phyloP scores from a whole-genome alignment of 1,284 basidiomycete species.

The Melampsora americana region DNA sequence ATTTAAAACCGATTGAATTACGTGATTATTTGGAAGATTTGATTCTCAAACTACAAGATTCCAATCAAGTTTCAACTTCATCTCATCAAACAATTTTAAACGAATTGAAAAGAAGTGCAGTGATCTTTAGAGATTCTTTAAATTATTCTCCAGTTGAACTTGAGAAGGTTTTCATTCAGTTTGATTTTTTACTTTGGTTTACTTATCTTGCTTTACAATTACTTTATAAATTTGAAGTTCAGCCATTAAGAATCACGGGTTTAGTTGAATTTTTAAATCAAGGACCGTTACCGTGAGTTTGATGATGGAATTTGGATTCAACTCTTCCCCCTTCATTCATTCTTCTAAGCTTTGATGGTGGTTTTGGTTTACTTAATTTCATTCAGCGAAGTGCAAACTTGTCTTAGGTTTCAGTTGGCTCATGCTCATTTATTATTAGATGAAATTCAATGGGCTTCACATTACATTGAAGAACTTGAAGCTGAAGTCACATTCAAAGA shows the following conservation, averaged over 20 bases:
- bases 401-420: neutral
- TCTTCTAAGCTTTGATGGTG: neutral
- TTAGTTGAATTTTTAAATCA: neutral
- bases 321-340: neutral
- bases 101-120: neutral
- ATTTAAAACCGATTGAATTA: neutral
- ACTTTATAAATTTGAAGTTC: neutral
- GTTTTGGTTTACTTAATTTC: no score
- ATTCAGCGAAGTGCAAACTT: neutral
- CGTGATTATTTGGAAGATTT: neutral
- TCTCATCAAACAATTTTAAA: neutral
- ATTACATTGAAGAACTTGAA: neutral
- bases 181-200: neutral
- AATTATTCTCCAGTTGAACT: neutral
- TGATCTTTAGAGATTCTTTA: neutral
- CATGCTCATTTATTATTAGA: neutral
- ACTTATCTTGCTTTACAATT: neutral
- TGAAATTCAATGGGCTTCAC: neutral
- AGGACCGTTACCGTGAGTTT: neutral
- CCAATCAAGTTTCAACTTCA: neutral
- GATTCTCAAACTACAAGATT: neutral
- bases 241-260: neutral
- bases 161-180: neutral
- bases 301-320: no score
- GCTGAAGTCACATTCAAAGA: conserved; percentile 1